phyloP scores from a whole-genome alignment of 495 filamentous ascomycete genomes.

The Aspergillus steynii region DNA sequence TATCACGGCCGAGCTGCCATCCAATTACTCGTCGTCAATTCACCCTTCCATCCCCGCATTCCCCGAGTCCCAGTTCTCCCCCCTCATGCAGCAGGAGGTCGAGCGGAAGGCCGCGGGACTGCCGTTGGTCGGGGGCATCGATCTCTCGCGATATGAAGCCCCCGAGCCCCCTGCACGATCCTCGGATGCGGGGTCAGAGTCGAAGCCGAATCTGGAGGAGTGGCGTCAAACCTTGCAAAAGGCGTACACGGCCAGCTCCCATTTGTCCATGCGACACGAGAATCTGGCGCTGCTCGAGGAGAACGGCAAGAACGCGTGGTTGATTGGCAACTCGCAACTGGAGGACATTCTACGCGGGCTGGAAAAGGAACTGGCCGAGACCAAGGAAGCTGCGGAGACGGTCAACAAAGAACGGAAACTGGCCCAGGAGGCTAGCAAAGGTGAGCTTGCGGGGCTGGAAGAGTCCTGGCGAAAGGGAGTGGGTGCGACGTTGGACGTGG shows the following conservation, averaged over 20 bases:
- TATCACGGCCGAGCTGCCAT: constrained; percentile 63
- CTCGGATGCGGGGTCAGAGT: constrained; percentile 27
- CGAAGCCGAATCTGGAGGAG: constrained; percentile 33
- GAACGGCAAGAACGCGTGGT: constrained; percentile 87
- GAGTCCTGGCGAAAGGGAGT: constrained; percentile 73
- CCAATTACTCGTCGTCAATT: constrained; percentile 36
- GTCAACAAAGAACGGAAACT: constrained; percentile 69
- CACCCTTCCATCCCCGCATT: constrained; percentile 44
- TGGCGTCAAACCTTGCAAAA: constrained; percentile 40
- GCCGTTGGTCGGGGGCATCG: constrained; percentile 63
- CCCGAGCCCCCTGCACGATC: constrained; percentile 42
- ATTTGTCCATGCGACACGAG: constrained; percentile 63
- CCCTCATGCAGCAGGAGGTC: constrained; percentile 64
- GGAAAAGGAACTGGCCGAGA: constrained; percentile 75
- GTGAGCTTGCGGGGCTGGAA: constrained; percentile 68
- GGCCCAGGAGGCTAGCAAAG: constrained; percentile 66
- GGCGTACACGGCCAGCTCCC: constrained; percentile 64
- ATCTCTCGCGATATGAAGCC: constrained; percentile 80
- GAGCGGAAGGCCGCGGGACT: constrained; percentile 53
- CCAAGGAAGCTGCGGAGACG: constrained; percentile 64
- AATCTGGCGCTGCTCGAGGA: constrained; percentile 75
- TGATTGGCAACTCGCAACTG: constrained; percentile 76
- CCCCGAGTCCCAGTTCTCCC: constrained; percentile 51
- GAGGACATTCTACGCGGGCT: constrained; percentile 69
- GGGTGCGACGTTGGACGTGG: constrained; percentile 70